Conservation (phyloP, 495 filamentous ascomycete genomes). For the Jackrogersella multiformis region DNA sequence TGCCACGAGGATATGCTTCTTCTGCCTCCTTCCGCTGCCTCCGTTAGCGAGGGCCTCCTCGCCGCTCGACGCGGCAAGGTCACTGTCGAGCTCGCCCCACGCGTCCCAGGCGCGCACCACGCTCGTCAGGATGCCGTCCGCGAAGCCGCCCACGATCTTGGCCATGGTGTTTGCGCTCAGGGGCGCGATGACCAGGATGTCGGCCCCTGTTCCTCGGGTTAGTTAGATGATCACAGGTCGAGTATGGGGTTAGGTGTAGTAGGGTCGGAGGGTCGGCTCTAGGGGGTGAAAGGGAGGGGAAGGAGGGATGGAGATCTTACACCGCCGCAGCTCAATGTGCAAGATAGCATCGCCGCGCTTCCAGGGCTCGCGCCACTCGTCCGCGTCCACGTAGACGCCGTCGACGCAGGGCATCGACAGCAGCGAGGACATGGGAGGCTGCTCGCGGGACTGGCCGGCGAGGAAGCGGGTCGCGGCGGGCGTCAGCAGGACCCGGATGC, state of each 20-base stretch:
- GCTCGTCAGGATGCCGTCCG: constrained; percentile 72
- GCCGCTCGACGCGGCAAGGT: background rate
- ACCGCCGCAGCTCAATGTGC: constrained; percentile 81
- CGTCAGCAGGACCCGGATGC: constrained; percentile 82
- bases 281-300: background rate
- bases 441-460: constrained; percentile 70
- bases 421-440: constrained; percentile 68
- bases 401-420: constrained; percentile 67
- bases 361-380: constrained; percentile 84
- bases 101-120: constrained; percentile 92
- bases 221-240: too few species aligned
- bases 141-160: constrained; percentile 74
- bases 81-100: constrained; percentile 64
- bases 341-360: constrained; percentile 71
- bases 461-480: constrained; percentile 76
- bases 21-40: constrained; percentile 29
- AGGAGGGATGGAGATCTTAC: constrained; percentile 18
- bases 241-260: too few species aligned
- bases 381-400: constrained; percentile 75
- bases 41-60: constrained; percentile 1
- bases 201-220: constrained; percentile 59
- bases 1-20: constrained; percentile 69
- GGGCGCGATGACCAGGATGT: constrained; percentile 83
- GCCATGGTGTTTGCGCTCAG: constrained; percentile 81
- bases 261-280: background rate